These are phyloP conservation scores for Crotalaria pallida DNA, from an alignment of 306 rosid genomes.

Conservation along the genomic window DNA sequence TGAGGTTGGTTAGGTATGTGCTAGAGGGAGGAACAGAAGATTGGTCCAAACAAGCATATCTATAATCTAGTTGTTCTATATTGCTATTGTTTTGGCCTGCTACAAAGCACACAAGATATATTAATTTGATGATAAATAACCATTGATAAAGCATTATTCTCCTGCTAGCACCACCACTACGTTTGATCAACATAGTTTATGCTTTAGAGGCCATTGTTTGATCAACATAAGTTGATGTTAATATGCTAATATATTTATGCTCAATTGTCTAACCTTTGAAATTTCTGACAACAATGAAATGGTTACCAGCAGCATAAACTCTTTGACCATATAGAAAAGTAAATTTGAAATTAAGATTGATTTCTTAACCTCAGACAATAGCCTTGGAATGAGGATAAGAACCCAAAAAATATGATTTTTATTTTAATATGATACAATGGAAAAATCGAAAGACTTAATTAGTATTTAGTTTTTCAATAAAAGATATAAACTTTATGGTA, in stretches of 20 bases:
- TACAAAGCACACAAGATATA: background rate
- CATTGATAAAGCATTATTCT: slow-evolving; percentile 20
- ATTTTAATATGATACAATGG: too few relatives aligned
- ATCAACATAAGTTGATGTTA: too few relatives aligned
- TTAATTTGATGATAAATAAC: slow-evolving; percentile 12
- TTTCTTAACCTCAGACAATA: too few relatives aligned
- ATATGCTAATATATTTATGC: too few relatives aligned
- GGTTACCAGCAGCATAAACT: background rate
- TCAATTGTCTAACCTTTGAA: slow-evolving; percentile 2
- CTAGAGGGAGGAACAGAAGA: slow-evolving; percentile 18
- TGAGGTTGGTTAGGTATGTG: slow-evolving; percentile 32
- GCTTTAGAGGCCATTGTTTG: background rate
- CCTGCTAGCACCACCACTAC: background rate
- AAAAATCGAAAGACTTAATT: too few relatives aligned
- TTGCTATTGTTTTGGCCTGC: slow-evolving; percentile 16
- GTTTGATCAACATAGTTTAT: background rate
- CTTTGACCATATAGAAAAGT: background rate
- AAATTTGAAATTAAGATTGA: background rate
- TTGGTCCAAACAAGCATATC: slow-evolving; percentile 40
- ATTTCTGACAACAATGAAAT: background rate
- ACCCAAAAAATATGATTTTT: too few relatives aligned
- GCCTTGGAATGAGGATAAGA: too few relatives aligned
- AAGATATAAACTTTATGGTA: too few relatives aligned
- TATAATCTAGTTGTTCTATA: slow-evolving; percentile 24
- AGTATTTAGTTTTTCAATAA: too few relatives aligned